These are phyloP conservation scores for Phytophthora hibernalis DNA, from an alignment of 352 stramenopile genomes.

Conservation along the genomic window DNA sequence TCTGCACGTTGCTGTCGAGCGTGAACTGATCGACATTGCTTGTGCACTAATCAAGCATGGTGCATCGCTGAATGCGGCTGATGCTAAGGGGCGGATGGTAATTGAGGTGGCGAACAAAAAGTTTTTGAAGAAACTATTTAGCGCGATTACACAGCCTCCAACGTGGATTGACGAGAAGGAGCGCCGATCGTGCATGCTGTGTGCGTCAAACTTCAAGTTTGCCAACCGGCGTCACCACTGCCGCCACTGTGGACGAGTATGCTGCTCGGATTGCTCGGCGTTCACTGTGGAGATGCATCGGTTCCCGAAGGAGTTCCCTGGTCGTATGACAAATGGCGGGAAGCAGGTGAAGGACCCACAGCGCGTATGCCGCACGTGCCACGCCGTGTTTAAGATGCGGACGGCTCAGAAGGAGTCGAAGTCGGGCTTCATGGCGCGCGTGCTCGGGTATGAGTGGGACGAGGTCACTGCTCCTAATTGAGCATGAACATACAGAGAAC, in stretches of 20 bases:
- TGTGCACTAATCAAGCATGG: slow-evolving; percentile 77
- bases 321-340: slow-evolving; percentile 60
- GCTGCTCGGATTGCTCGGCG: slow-evolving; percentile 84
- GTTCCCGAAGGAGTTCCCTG: slow-evolving; percentile 89
- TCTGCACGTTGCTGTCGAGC: slow-evolving; percentile 83
- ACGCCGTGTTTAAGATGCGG: slow-evolving; percentile 89
- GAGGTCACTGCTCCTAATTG: slow-evolving; percentile 64
- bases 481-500: slow-evolving; percentile 31
- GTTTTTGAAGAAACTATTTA: slow-evolving; percentile 86
- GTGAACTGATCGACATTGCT: slow-evolving; percentile 82
- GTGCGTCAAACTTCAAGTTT: slow-evolving; percentile 78
- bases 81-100: slow-evolving; percentile 76
- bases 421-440: slow-evolving; percentile 82
- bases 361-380: slow-evolving; percentile 83
- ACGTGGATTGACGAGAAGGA: slow-evolving; percentile 86
- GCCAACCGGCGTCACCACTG: slow-evolving; percentile 83
- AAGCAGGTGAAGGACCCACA: slow-evolving; percentile 83
- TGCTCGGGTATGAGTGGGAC: slow-evolving; percentile 89
- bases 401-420: slow-evolving; percentile 85
- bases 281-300: slow-evolving; percentile 82
- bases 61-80: slow-evolving; percentile 74
- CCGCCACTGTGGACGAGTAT: slow-evolving; percentile 86
- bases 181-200: slow-evolving; percentile 79
- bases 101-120: slow-evolving; percentile 84
- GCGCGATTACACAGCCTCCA: slow-evolving; percentile 74